These are phyloP conservation scores for Inosperma sp. DNA, from an alignment of 768 basidiomycete genomes.

Conservation along the genomic window DNA sequence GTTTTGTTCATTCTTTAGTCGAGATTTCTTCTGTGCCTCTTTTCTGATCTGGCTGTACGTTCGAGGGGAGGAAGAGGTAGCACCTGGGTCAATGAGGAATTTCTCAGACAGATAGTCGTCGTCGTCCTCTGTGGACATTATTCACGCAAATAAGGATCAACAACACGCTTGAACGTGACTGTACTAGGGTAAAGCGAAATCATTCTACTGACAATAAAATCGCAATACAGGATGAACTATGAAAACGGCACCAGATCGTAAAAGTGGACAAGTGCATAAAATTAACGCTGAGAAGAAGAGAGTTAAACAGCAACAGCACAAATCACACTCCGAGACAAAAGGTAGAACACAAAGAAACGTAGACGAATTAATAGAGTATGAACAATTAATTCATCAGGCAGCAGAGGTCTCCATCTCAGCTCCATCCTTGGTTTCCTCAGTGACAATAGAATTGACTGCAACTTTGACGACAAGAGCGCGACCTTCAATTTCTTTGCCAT, in stretches of 20 bases:
- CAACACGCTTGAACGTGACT: background rate
- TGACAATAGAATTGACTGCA: slow-evolving; percentile 78
- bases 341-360: slow-evolving; percentile 34
- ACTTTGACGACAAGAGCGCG: slow-evolving; percentile 90
- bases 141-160: slow-evolving; percentile 11
- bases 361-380: slow-evolving; percentile 5
- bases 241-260: slow-evolving; percentile 47
- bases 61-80: slow-evolving; percentile 39
- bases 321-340: slow-evolving; percentile 26
- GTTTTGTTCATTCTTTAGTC: slow-evolving; percentile 64
- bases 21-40: slow-evolving; percentile 53
- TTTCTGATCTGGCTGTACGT: slow-evolving; percentile 72
- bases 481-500: slow-evolving; percentile 86
- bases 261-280: slow-evolving; percentile 27
- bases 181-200: slow-evolving; percentile 21
- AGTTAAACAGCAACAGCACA: background rate
- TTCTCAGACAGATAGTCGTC: slow-evolving; percentile 90
- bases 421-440: slow-evolving; percentile 44
- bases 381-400: slow-evolving; percentile 17
- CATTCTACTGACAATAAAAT: slow-evolving; percentile 29
- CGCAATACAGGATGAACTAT: slow-evolving; percentile 25
- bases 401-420: slow-evolving; percentile 22
- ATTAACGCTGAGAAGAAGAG: slow-evolving; percentile 13
- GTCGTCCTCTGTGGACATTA: slow-evolving; percentile 71
- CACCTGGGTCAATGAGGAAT: slow-evolving; percentile 51